Evolutionary conservation across 805 yeast species (phyloP).

Genomic region (Komagataella mondaviorum): DNA sequence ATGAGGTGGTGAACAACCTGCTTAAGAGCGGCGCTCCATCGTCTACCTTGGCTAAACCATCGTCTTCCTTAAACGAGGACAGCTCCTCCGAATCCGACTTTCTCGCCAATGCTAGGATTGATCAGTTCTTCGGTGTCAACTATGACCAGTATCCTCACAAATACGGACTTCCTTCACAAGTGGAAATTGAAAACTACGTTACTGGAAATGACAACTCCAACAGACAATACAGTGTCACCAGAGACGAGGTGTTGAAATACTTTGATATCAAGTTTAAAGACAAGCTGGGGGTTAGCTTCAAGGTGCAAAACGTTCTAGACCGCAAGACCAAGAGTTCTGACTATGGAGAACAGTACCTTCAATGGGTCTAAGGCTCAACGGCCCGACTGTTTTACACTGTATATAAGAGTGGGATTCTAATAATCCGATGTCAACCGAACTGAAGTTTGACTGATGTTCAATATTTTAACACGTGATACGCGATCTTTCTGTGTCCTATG

Average conservation of each 20-base stretch:
- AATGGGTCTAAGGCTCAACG: conserved; percentile 25
- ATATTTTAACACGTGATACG: not conserved
- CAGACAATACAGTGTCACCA: conserved; percentile 56
- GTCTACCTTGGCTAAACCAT: conserved; percentile 18
- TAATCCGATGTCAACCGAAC: not conserved
- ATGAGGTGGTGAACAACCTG: conserved; percentile 44
- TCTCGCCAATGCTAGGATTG: not conserved
- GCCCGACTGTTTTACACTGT: not conserved
- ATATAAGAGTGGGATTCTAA: not conserved
- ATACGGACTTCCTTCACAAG: conserved; percentile 72
- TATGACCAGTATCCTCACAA: conserved; percentile 38
- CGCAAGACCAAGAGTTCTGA: conserved; percentile 37
- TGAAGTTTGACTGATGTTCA: not conserved
- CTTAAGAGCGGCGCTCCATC: conserved; percentile 16
- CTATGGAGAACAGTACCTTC: conserved; percentile 25
- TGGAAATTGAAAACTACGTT: conserved; percentile 49
- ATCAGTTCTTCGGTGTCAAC: conserved; percentile 17
- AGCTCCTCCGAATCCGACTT: conserved; percentile 5
- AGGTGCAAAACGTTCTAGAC: conserved; percentile 44
- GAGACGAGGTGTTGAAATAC: conserved; percentile 49
- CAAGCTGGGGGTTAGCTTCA: conserved; percentile 49
- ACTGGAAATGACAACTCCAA: conserved; percentile 57
- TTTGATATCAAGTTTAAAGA: conserved; percentile 36
- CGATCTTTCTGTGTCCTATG: not conserved
- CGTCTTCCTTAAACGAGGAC: conserved; percentile 8